These are phyloP conservation scores for Atkinsonella texensis DNA, from an alignment of 2,329 filamentous ascomycete species.

Conservation along the genomic window DNA sequence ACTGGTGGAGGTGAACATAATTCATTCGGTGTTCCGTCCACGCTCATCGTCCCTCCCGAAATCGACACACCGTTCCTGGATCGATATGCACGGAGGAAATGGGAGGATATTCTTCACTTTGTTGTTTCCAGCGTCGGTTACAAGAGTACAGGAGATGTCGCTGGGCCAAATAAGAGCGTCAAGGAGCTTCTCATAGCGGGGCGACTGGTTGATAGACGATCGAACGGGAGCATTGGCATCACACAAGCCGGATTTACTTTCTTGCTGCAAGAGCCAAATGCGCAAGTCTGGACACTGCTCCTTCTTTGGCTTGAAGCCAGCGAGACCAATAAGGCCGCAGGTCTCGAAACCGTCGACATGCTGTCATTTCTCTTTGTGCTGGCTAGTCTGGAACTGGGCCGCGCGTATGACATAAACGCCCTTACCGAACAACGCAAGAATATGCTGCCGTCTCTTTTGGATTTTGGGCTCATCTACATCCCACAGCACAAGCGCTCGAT, in stretches of 20 bases:
- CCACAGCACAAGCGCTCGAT: conserved; percentile 44
- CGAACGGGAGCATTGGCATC: conserved; percentile 61
- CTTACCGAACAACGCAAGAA: conserved; percentile 71
- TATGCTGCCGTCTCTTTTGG: conserved; percentile 81
- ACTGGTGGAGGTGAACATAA: conserved; percentile 76
- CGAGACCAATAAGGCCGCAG: conserved; percentile 42
- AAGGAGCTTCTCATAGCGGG: conserved; percentile 74
- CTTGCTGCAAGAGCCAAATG: conserved; percentile 85
- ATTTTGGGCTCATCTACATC: conserved; percentile 85
- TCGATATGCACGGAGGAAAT: conserved; percentile 73
- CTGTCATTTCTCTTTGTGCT: conserved; percentile 94
- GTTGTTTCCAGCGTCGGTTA: conserved; percentile 69
- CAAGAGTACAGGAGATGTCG: conserved; percentile 32
- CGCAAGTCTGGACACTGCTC: conserved; percentile 91
- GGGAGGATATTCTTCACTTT: conserved; percentile 93
- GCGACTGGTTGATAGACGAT: conserved; percentile 57
- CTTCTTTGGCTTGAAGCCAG: conserved; percentile 87
- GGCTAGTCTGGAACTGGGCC: conserved; percentile 81
- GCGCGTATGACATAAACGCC: conserved; percentile 77
- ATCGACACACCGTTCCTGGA: conserved; percentile 68
- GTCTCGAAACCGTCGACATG: conserved; percentile 84
- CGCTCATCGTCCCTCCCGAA: conserved; percentile 45
- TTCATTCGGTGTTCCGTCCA: conserved; percentile 82
- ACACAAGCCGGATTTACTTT: conserved; percentile 93
- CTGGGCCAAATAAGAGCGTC: conserved; percentile 60